Base-by-base conservation (phyloP, 257 asterid species). In the Ocimum tenuiflorum region DNA sequence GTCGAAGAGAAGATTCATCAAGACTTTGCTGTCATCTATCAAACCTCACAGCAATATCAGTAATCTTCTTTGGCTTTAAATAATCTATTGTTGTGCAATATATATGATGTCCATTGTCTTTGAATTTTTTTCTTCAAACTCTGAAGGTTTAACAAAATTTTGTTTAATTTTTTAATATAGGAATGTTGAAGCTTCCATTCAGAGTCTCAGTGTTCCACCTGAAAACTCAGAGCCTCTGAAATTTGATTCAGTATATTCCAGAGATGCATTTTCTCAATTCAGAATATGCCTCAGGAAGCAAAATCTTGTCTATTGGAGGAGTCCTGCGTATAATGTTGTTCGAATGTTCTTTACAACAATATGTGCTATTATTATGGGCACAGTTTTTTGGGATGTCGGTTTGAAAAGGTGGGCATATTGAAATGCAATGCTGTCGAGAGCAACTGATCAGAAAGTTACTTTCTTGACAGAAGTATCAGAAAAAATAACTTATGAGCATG, bases 341-440 rank as follows among this genome's bases (percentile, higher is more conserved):
- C 84, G 97, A 66, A 5, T 90, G 69, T 74, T 86, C 78, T 90
- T 86, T 55, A 90, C 97, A 27, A 86, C 95, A 5, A 6, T 81
- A 56, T 77, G 86, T 70, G 97, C 96, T 41, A 47, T 88, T 46
- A 82, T 90, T 48, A 70, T 90, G 33, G 97, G 96, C 74, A 66
- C 92, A 10, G 71, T 90, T 72, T 90, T 86, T 72, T 89, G 97
- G 97, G 83, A 80, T 61, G 71, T 86, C 23, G 97, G 97, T 73
- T 82, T 92, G 15, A 86, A 61, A 78, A 88, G 97, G 95, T 86
- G 71, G 22, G 4, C 14, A 7, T 52, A 66, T 13, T 19, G 11
- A 18, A 29, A 48, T 8, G 59, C 29, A 42, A 42, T 41, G 52
- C 8, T 13, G 36, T 49, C 19, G 6, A 8, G 6, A 45, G 10